Conservation (phyloP, 495 filamentous ascomycete genomes). For the Neurospora discreta region DNA sequence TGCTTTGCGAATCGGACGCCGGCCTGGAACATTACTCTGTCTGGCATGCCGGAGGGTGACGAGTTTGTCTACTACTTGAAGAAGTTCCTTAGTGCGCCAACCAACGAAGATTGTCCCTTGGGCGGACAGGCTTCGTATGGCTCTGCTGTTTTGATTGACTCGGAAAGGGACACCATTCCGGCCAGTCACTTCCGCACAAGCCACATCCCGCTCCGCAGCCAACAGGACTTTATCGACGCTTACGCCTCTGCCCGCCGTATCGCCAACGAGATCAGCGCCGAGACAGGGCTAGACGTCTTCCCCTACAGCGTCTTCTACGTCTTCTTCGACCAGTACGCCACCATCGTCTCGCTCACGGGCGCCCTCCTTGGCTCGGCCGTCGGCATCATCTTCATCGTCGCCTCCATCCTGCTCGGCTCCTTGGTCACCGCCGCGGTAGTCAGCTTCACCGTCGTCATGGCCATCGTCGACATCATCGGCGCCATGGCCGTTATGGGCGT, state of each 20-base stretch:
- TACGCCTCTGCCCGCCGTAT: slow-evolving; percentile 89
- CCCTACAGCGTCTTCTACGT: slow-evolving; percentile 96
- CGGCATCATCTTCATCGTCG: slow-evolving; percentile 69
- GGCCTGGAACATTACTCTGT: slow-evolving; percentile 75
- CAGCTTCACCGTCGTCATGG: slow-evolving; percentile 81
- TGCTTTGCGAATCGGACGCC: slow-evolving; percentile 72
- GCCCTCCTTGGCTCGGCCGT: slow-evolving; percentile 73
- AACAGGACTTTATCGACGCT: slow-evolving; percentile 87
- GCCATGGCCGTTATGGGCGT: slow-evolving; percentile 84
- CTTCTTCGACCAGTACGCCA: slow-evolving; percentile 94
- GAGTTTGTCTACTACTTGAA: slow-evolving; percentile 81
- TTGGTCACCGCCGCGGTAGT: slow-evolving; percentile 70
- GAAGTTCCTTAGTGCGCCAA: slow-evolving; percentile 72
- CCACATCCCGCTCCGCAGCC: slow-evolving; percentile 74
- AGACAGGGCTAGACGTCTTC: slow-evolving; percentile 69
- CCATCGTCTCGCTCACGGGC: slow-evolving; percentile 67
- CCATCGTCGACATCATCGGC: slow-evolving; percentile 85
- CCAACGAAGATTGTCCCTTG: slow-evolving; percentile 71
- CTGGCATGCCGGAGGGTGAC: slow-evolving; percentile 81
- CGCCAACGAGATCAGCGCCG: slow-evolving; percentile 54
- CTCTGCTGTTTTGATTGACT: slow-evolving; percentile 71
- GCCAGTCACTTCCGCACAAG: slow-evolving; percentile 87
- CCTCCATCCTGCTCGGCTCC: slow-evolving; percentile 72
- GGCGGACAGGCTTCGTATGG: slow-evolving; percentile 82
- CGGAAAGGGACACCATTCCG: slow-evolving; percentile 47